phyloP scores from a whole-genome alignment of 768 basidiomycete species.

The Pulveroboletus ravenelii region DNA sequence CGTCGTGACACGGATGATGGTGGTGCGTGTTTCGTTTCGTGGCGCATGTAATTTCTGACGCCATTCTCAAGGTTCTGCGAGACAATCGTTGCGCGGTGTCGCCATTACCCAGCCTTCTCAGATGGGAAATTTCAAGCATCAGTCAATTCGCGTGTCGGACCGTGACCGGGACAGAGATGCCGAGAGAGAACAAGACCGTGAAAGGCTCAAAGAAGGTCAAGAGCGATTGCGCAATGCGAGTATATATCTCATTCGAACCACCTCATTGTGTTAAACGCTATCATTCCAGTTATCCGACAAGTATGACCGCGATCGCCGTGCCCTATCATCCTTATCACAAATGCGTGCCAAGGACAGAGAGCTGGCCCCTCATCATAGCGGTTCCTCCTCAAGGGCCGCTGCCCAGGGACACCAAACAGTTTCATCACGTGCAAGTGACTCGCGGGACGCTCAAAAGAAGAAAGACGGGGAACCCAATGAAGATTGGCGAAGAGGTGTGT shows the following conservation, averaged over 20 bases:
- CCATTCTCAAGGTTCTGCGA: constrained; percentile 44
- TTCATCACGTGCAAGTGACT: constrained; percentile 51
- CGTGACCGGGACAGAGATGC: constrained; percentile 46
- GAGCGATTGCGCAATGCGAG: constrained; percentile 69
- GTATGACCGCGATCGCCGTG: constrained; percentile 73
- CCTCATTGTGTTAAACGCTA: constrained; percentile 4
- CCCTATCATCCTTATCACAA: constrained; percentile 43
- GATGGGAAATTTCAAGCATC: constrained; percentile 92
- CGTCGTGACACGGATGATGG: constrained; percentile 73
- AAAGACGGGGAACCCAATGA: constrained; percentile 71
- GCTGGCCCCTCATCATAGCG: constrained; percentile 51
- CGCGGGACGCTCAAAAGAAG: constrained; percentile 58
- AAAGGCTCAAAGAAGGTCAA: constrained; percentile 74
- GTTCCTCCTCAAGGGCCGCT: constrained; percentile 39
- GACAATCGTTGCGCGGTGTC: constrained; percentile 65
- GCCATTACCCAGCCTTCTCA: constrained; percentile 74
- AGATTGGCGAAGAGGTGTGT: constrained; percentile 80
- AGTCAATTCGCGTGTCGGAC: constrained; percentile 68
- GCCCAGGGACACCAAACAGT: constrained; percentile 31
- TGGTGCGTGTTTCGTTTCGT: constrained; percentile 38
- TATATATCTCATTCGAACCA: constrained; percentile 1
- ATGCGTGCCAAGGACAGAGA: constrained; percentile 68
- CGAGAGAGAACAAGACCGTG: constrained; percentile 48
- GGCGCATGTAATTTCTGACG: constrained; percentile 2
- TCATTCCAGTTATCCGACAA: constrained; percentile 73